These are phyloP conservation scores for Trypethelium eluteriae DNA, from an alignment of 495 filamentous ascomycete species.

Conservation along the genomic window DNA sequence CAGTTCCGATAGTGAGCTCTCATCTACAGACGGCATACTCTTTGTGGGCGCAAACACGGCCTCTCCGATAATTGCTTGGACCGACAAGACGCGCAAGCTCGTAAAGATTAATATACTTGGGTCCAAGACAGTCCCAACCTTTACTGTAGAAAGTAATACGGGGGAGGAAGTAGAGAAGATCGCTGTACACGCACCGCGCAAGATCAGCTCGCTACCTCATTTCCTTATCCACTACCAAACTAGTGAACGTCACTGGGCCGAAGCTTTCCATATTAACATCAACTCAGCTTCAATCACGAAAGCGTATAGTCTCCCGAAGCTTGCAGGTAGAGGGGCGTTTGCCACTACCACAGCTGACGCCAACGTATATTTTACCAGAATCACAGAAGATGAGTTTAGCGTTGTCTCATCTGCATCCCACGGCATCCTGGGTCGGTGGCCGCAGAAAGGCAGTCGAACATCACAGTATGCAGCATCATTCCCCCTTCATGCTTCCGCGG, in stretches of 20 bases:
- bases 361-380: constrained; percentile 80
- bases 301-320: constrained; percentile 65
- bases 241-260: constrained; percentile 61
- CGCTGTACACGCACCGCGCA: constrained; percentile 62
- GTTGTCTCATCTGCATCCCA: constrained; percentile 71
- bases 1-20: constrained; percentile 65
- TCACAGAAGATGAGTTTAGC: constrained; percentile 61
- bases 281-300: constrained; percentile 57
- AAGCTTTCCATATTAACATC: constrained; percentile 76
- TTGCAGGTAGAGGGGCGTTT: constrained; percentile 63
- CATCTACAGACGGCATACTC: constrained; percentile 57
- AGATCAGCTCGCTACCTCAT: constrained; percentile 62
- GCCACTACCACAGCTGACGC: constrained; percentile 67
- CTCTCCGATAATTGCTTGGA: constrained; percentile 74
- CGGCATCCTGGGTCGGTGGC: constrained; percentile 66
- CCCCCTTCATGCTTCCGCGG: constrained; percentile 64
- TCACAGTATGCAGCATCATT: constrained; percentile 12
- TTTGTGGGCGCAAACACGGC: constrained; percentile 79
- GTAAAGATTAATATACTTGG: constrained; percentile 78
- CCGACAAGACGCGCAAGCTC: constrained; percentile 57
- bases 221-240: constrained; percentile 81
- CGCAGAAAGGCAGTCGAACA: constrained; percentile 31
- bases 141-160: constrained; percentile 45
- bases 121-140: constrained; percentile 50
- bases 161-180: constrained; percentile 59